Evolutionary conservation across 495 filamentous ascomycete genomes (phyloP).

Genomic region (Pyrenula massariospora): DNA sequence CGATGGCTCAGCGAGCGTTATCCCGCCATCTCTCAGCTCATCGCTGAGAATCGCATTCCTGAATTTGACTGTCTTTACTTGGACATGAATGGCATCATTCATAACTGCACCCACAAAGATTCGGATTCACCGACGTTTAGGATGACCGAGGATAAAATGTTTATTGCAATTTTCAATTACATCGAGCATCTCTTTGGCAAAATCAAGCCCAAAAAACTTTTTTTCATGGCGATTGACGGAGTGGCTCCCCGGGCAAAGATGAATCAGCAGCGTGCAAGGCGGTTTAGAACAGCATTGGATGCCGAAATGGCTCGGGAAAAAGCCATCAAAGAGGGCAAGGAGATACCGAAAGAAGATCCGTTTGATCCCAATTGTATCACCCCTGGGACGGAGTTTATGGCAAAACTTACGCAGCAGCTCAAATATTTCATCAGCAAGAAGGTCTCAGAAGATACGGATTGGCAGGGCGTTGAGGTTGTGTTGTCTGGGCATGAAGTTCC

Average conservation of each 20-base stretch:
- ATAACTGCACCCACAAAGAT: conserved; percentile 98
- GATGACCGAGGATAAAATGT: conserved; percentile 96
- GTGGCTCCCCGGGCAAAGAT: conserved; percentile 98
- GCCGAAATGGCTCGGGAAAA: conserved; percentile 81
- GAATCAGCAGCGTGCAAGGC: conserved; percentile 95
- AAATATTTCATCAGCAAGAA: conserved; percentile 99
- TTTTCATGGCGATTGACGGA: conserved; percentile 99
- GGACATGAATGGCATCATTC: conserved; percentile 99
- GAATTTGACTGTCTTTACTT: conserved; percentile 98
- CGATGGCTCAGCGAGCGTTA: conserved; percentile 98
- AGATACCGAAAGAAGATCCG: conserved; percentile 88
- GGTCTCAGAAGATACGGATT: conserved; percentile 89
- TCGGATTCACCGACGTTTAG: conserved; percentile 81
- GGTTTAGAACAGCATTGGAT: conserved; percentile 91
- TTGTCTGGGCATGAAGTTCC: conserved; percentile 98
- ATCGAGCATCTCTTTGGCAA: conserved; percentile 98
- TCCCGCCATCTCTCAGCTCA: conserved; percentile 95
- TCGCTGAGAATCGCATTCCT: conserved; percentile 97
- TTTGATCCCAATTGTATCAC: conserved; percentile 99
- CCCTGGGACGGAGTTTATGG: conserved; percentile 97
- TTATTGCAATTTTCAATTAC: conserved; percentile 99
- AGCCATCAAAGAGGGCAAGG: conserved; percentile 73
- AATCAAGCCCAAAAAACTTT: conserved; percentile 95
- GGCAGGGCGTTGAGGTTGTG: conserved; percentile 93
- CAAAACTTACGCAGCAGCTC: conserved; percentile 80